Evolutionary conservation across 2,329 filamentous ascomycete genomes (phyloP).

Genomic region (Aspergillus persii): DNA sequence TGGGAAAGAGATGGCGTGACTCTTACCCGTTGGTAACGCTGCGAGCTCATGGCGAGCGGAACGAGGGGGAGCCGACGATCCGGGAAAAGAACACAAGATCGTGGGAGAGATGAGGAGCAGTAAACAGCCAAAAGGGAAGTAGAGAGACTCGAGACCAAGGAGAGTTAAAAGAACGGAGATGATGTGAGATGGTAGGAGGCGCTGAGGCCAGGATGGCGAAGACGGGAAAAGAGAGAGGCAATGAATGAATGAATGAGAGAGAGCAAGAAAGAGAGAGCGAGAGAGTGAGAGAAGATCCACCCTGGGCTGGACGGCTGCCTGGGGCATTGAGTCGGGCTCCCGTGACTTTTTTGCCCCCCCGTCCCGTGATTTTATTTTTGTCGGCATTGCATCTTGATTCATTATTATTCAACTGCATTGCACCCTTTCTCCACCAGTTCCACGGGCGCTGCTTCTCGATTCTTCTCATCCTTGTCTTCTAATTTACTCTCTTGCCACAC

Average conservation of each 20-base stretch:
- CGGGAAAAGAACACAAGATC: conserved; percentile 20
- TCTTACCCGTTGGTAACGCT: conserved; percentile 49
- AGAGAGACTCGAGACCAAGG: not conserved
- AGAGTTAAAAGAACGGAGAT: conserved; percentile 10
- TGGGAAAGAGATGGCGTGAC: conserved; percentile 6
- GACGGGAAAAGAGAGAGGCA: conserved; percentile 6
- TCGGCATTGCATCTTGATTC: not conserved
- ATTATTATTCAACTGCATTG: not conserved
- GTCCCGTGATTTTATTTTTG: not conserved
- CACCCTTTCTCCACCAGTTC: not conserved
- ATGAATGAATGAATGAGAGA: conserved; percentile 20
- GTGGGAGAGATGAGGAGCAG: conserved; percentile 7
- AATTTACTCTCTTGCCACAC: not conserved
- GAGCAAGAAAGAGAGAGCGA: conserved; percentile 7
- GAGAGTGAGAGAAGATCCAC: not conserved
- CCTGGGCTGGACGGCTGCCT: not conserved
- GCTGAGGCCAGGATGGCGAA: conserved; percentile 20
- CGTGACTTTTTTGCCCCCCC: not conserved
- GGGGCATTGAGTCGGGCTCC: not conserved
- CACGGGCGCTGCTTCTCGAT: not conserved
- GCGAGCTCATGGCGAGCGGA: conserved; percentile 49
- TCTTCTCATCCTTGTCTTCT: not conserved
- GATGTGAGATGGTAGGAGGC: conserved; percentile 11
- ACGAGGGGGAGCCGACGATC: conserved; percentile 20
- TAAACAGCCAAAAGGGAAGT: not conserved